Evolutionary conservation across 768 basidiomycete species (phyloP), one percentile per base, ranked within the genome.

Genomic region (Amanita fuliginea): DNA sequence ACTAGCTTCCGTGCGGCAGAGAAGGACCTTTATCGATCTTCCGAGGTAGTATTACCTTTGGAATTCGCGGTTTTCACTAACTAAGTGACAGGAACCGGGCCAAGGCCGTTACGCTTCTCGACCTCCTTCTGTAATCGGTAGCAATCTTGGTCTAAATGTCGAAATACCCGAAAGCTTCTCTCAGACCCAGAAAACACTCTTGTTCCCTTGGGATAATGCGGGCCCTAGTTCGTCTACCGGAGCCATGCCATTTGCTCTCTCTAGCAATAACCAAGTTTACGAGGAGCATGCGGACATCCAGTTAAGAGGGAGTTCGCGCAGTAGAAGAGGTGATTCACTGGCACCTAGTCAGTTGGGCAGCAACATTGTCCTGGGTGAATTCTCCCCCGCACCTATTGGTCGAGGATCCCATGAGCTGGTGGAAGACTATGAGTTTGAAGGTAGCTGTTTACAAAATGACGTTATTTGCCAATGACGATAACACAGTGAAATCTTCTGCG

Each of bases 141-240:
- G 70, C 43, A 65, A 78, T 51, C 64, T 83, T 37, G 74, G 68
- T 10, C 56, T 76, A 44, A 74, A 75, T 40, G 52, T 72, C 4
- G 69, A 62, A 32, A 55, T 62, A 8, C 60, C 66, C 24, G 67
- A 69, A 35, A 62, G 62, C 28, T 61, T 64, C 36, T 66, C 68
- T 41, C 75, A 69, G 24, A 85, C 84, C 16, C 85, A 86, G 57
- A 70, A 74, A 30, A 84, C 78, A 54, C 79, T 81, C 7, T 59
- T 89, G 26, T 88, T 88, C 59, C 87, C 88, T 4, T 91, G 87
- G 87, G 86, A 90, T 58, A 76, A 89, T 60, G 86, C 86, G 4
- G 83, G 80, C 3, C 67, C 74, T 4, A 70, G 68, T 35, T 85
- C 81, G 46, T 83, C 82, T 1, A 80, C 75, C 28, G 68, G 66